These are phyloP conservation scores for Mimosa bimucronata DNA, from an alignment of 306 rosid species.

Conservation along the genomic window DNA sequence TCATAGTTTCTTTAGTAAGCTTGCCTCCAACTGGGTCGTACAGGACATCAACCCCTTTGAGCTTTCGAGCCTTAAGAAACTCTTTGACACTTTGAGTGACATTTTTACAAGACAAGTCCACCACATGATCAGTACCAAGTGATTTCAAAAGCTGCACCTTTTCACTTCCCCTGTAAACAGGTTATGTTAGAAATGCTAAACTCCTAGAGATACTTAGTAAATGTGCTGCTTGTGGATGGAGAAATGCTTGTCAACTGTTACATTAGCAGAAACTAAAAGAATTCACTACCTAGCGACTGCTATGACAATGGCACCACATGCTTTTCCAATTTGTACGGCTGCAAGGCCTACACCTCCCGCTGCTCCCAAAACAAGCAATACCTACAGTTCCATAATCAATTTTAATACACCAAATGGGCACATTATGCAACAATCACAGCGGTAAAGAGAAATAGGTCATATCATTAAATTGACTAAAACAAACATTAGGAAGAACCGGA, in stretches of 20 bases:
- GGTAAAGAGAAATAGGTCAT: not conserved
- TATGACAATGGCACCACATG: conserved; percentile 80
- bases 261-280: not conserved
- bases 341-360: conserved; percentile 97
- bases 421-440: conserved; percentile 7
- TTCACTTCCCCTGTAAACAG: conserved; percentile 70
- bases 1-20: conserved; percentile 71
- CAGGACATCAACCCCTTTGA: conserved; percentile 87
- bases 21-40: conserved; percentile 98
- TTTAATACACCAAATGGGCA: conserved; percentile 21
- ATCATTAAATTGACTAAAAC: not conserved
- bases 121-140: conserved; percentile 86
- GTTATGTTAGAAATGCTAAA: conserved; percentile 18
- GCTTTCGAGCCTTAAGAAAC: conserved; percentile 72
- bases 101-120: conserved; percentile 65
- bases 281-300: conserved; percentile 86
- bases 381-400: conserved; percentile 48
- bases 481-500: not conserved
- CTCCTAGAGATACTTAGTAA: not conserved
- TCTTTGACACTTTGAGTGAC: conserved; percentile 70
- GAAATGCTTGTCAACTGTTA: conserved; percentile 12
- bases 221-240: conserved; percentile 8
- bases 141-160: conserved; percentile 79
- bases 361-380: conserved; percentile 90
- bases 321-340: conserved; percentile 92